Base-by-base conservation (phyloP, 306 rosid species). In the Leucaena leucocephala region DNA sequence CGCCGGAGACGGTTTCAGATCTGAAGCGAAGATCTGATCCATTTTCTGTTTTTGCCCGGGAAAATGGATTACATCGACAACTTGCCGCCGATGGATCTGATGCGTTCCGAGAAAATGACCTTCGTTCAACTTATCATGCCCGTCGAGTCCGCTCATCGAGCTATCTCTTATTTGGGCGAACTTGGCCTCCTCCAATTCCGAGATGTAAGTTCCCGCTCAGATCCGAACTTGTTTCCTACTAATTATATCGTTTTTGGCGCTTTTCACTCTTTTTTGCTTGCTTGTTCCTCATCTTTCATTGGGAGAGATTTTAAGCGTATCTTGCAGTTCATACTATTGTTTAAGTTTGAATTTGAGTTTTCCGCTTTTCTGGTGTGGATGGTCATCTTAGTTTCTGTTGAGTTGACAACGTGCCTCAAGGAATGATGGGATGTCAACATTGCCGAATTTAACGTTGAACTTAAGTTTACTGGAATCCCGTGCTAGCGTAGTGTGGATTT, bases 81-180 rank as follows among this genome's bases (percentile, higher is more conserved):
- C 69, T 81, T 89, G 72, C 91, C 97, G 49, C 35, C 94, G 42
- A 93, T 93, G 97, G 98, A 93, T 91, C 97, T 91, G 90, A 89
- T 93, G 94, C 97, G 98, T 76, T 93, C 98, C 68, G 98, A 93
- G 94, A 88, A 84, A 88, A 93, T 93, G 98, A 88, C 91, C 63
- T 84, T 91, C 74, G 97, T 89, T n/a, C 98, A 89, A 86, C 97
- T 93, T 77, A 93, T 93, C 76, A 89, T 93, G 34, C 97, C 98
- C 15, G 90, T 85, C 48, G 98, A 93, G 89, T 93, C 97, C n/a
- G 88, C 98, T 46, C 97, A 89, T 82, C 89, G 97, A 59, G 94
- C 97, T 82, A 33, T 93, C 78, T 81, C 94, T 14, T 91, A 93
- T 79, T 84, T 93, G 42, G 98, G 98, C 78, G 89, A 91, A 78